These are phyloP conservation scores for Mycena rebaudengoi DNA, from an alignment of 768 basidiomycete genomes.

Conservation along the genomic window DNA sequence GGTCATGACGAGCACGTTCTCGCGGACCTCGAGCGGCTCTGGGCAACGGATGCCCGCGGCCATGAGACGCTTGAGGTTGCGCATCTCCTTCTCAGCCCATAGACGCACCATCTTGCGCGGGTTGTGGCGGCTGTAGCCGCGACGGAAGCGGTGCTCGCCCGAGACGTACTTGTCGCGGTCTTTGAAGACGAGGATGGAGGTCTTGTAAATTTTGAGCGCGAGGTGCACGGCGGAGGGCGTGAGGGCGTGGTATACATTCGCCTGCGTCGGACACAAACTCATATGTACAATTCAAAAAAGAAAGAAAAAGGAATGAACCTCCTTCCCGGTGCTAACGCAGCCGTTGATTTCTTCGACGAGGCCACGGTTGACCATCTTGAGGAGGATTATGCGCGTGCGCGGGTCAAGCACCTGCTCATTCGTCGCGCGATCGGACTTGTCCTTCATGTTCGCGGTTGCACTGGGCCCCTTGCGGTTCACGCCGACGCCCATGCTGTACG, in stretches of 20 bases:
- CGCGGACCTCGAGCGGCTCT: conserved; percentile 90
- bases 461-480: conserved; percentile 94
- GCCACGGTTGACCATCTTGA: conserved; percentile 95
- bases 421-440: conserved; percentile 96
- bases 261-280: conserved; percentile 63
- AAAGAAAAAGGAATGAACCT: conserved; percentile 58
- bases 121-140: conserved; percentile 88
- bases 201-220: conserved; percentile 98
- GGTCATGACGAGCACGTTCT: conserved; percentile 96
- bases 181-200: conserved; percentile 96
- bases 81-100: conserved; percentile 99
- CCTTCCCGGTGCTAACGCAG: conserved; percentile 97
- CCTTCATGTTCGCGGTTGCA: conserved; percentile 88
- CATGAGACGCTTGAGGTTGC: conserved; percentile 87
- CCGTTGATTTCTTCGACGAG: conserved; percentile 92
- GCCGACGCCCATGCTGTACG: conserved; percentile 74
- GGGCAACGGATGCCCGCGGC: conserved; percentile 89
- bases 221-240: conserved; percentile 65
- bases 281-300: conserved; percentile 12
- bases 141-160: conserved; percentile 94
- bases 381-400: conserved; percentile 91
- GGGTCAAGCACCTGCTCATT: conserved; percentile 97
- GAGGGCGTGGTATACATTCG: conserved; percentile 95
- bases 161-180: conserved; percentile 97
- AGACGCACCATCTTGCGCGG: conserved; percentile 98